phyloP scores from a whole-genome alignment of 2,329 filamentous ascomycete species.

The Phialophora chinensis region DNA sequence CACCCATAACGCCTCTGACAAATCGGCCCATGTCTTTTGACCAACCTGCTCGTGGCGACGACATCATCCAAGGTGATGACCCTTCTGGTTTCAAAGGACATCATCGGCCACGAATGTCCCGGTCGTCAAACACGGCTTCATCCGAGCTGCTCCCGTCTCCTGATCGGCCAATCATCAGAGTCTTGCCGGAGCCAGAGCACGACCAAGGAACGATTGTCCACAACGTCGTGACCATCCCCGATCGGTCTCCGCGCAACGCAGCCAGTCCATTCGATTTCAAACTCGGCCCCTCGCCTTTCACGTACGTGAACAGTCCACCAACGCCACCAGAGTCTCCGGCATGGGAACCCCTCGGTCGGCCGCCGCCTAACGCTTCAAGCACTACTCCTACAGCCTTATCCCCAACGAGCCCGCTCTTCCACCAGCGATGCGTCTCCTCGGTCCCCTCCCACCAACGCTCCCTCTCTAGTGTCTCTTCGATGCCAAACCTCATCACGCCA shows the following conservation, averaged over 20 bases:
- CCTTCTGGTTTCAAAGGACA: slow-evolving; percentile 20
- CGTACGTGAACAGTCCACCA: slow-evolving; percentile 25
- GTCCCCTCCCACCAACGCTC: slow-evolving; percentile 26
- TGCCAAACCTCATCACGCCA: slow-evolving; percentile 25
- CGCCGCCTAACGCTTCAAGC: neutral
- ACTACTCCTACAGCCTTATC: slow-evolving; percentile 24
- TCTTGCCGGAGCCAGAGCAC: slow-evolving; percentile 10
- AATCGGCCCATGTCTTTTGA: slow-evolving; percentile 27
- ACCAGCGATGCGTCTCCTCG: slow-evolving; percentile 17
- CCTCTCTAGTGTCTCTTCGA: slow-evolving; percentile 34
- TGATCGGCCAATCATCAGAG: slow-evolving; percentile 22
- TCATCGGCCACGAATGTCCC: slow-evolving; percentile 32
- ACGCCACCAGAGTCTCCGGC: slow-evolving; percentile 35
- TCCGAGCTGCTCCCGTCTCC: slow-evolving; percentile 25
- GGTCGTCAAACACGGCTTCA: slow-evolving; percentile 33
- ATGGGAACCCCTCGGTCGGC: neutral
- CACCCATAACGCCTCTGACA: slow-evolving; percentile 24
- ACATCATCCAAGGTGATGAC: slow-evolving; percentile 3
- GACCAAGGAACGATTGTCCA: slow-evolving; percentile 19
- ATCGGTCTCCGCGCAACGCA: slow-evolving; percentile 10
- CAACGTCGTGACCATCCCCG: slow-evolving; percentile 22
- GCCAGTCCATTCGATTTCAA: slow-evolving; percentile 29
- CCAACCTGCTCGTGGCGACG: slow-evolving; percentile 8
- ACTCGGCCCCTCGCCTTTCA: slow-evolving; percentile 15
- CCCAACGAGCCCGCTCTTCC: slow-evolving; percentile 32